Evolutionary conservation across 1,139 yeast species (phyloP), one percentile per base, ranked within the genome.

Genomic region (Scheffersomyces illinoinensis): DNA sequence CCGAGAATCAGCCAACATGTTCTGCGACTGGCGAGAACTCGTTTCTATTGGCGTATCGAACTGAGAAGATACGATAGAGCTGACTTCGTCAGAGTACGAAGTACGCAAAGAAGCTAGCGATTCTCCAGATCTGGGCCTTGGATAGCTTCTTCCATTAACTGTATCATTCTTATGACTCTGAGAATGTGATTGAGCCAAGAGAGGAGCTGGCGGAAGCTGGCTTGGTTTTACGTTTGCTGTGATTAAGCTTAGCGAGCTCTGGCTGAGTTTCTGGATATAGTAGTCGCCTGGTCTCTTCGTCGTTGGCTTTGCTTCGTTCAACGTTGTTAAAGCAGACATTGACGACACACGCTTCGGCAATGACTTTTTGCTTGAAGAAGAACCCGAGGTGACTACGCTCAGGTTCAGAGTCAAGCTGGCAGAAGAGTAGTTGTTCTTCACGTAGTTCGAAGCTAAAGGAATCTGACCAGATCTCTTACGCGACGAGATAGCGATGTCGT

Each of bases 211-310:
- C 19, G 58, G 55, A 4, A 47, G 26, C 53, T 39, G 60, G 19
- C 50, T 47, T 5, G 55, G 48, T 43, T 54, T 55, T 18, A 49
- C 51, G 10, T 49, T n/a, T 10, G 53, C 4, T 18, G 56, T 47
- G 23, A 61, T 52, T 59, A 62, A 59, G 56, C 56, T 57, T 6
- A 59, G 33, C n/a, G 61, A 47, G 54, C 61, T 58, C 52, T 56
- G 61, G 55, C 66, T 69, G 53, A 78, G 63, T 59, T 76, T 77
- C 56, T 74, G 75, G 52, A 78, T 72, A 61, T 73, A 80, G 64
- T 78, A 79, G 63, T 79, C 83, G 50, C 83, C 79, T 0, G 84
- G 84, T 52, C 84, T 66, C 61, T 78, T 78, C n/a, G 64, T 52
- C 52, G 39, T 52, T 24, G 59, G 47, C 21, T 57, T 62, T 48